Conservation (phyloP, 768 basidiomycete genomes). For the Pilatotrama ljubarskyi region DNA sequence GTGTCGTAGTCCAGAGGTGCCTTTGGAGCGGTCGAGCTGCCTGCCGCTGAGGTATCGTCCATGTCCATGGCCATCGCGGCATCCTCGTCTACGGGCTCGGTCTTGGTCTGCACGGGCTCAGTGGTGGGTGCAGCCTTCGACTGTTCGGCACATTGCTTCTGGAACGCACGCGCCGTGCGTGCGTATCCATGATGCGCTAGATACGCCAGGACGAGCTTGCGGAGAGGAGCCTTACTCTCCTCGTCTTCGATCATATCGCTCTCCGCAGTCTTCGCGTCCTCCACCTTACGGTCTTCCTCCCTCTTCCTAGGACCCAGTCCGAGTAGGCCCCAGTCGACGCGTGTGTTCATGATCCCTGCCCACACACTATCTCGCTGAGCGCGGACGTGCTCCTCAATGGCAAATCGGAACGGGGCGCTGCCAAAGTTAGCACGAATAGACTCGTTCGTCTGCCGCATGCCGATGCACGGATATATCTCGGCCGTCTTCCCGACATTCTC, state of each 20-base stretch:
- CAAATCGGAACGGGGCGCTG: constrained; percentile 80
- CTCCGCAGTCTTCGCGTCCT: constrained; percentile 4
- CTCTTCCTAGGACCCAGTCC: constrained; percentile 25
- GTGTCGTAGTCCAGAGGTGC: constrained; percentile 13
- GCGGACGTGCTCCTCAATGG: constrained; percentile 85
- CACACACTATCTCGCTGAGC: constrained; percentile 67
- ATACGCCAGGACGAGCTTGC: constrained; percentile 76
- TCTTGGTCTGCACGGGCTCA: constrained; percentile 1
- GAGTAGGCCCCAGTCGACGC: constrained; percentile 47
- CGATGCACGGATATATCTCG: constrained; percentile 79
- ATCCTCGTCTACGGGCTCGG: constrained; percentile 16
- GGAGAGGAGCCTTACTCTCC: constrained; percentile 59
- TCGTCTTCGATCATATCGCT: constrained; percentile 33
- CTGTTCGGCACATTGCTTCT: constrained; percentile 44
- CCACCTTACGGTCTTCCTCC: constrained; percentile 7
- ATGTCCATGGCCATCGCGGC: constrained; percentile 20
- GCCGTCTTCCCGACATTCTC: constrained; percentile 63
- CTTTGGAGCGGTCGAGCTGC: background rate
- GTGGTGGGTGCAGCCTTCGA: constrained; percentile 1
- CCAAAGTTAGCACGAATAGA: constrained; percentile 87
- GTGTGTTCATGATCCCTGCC: constrained; percentile 62
- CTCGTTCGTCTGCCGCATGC: constrained; percentile 80
- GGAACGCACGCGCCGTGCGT: constrained; percentile 67
- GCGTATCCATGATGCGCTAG: constrained; percentile 85
- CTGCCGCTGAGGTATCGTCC: constrained; percentile 15